Evolutionary conservation across 352 stramenopile species (phyloP), one percentile per base, ranked within the genome.

Genomic region (Phytophthora idaei): DNA sequence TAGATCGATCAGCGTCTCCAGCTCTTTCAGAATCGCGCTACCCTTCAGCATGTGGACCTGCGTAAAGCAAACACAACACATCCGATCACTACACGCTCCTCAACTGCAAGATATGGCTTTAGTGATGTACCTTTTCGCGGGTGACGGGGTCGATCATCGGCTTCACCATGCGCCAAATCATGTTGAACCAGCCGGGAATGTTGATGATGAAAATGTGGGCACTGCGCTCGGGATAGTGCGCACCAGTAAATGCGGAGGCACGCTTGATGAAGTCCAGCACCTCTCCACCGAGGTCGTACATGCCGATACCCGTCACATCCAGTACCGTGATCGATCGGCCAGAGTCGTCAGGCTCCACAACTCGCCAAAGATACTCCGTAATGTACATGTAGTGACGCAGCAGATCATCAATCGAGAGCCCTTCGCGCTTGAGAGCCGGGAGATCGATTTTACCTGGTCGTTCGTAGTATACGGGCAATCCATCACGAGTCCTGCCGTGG

Each of bases 141-240:
- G 95, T 99, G 9, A 96, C 93, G 29, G 96, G 93, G 57, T 98
- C 86, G 57, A 98, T 89, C 42, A 98, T 59, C 21, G 95, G 94
- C 77, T 97, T 97, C 50, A 98, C 87, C 59, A 98, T 87, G 51
- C 92, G 93, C 83, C 95, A 99, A 44, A 98, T 85, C 64, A 93
- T 92, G 74, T 95, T 91, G 74, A 99, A 98, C 95, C 95, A 99
- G 52, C 83, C 88, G 0, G 95, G 95, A 31, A 97, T 96, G 81
- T 99, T 99, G 57, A 99, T 90, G 48, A 98, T 94, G 46, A 98
- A 93, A 62, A 98, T 99, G 62, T 97, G 93, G 53, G 95, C 90
- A 46, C 90, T 97, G 34, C 95, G 83, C 69, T 98, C 90, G 5
- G 94, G 95, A 78, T 98, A 99, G 73, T 99, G 92, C 5, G 84